Conservation (phyloP, 768 basidiomycete genomes). For the Pilatotrama ljubarskyi region DNA sequence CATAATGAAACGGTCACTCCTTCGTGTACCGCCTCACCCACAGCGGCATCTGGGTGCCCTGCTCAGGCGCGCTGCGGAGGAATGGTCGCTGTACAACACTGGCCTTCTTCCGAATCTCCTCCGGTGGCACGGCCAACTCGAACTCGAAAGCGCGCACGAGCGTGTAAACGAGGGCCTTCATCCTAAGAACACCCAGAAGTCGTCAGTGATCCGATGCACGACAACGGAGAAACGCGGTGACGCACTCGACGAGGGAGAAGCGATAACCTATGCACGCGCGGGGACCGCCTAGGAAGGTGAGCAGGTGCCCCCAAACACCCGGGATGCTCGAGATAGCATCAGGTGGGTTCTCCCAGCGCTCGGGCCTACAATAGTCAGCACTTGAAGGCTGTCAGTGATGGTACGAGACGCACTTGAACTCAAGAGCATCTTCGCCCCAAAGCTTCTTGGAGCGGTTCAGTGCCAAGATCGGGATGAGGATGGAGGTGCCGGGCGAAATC, state of each 20-base stretch:
- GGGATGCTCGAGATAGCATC: slow-evolving; percentile 48
- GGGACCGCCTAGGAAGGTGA: slow-evolving; percentile 66
- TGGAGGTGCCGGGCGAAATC: slow-evolving; percentile 31
- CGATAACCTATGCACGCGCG: slow-evolving; percentile 66
- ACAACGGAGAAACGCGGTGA: too few species aligned
- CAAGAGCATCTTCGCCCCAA: slow-evolving; percentile 64
- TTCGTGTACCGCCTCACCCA: too few species aligned
- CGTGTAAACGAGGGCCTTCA: too few species aligned
- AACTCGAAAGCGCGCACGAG: too few species aligned
- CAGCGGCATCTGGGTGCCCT: too few species aligned
- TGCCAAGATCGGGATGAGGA: slow-evolving; percentile 49
- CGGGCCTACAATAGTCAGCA: slow-evolving; percentile 46
- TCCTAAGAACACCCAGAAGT: too few species aligned
- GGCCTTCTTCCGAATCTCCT: too few species aligned
- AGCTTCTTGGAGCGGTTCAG: slow-evolving; percentile 52
- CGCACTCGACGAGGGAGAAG: slow-evolving; percentile 24
- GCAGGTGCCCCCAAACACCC: slow-evolving; percentile 58
- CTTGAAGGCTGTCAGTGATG: background rate
- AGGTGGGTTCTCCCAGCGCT: slow-evolving; percentile 57
- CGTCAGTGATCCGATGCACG: too few species aligned
- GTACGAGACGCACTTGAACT: slow-evolving; percentile 51
- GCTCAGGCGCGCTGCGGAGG: too few species aligned
- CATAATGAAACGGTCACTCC: too few species aligned
- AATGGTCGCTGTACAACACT: too few species aligned
- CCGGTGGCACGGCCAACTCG: too few species aligned